Conservation (phyloP, 805 yeast species). For the Schizosaccharomyces osmophilus region DNA sequence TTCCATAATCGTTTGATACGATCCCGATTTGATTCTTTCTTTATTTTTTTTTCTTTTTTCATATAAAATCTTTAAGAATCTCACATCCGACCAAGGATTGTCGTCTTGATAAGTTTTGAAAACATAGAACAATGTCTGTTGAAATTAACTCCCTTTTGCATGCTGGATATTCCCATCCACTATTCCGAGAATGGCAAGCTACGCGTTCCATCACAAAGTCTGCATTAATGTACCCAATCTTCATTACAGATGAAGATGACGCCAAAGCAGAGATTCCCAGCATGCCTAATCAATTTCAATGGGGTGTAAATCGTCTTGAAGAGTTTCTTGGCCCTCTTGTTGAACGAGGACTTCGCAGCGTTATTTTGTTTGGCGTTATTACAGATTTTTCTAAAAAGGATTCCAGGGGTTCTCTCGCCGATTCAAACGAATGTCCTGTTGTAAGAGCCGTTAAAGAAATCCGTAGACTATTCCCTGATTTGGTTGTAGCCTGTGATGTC, state of each 20-base stretch:
- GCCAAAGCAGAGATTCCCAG: conserved; percentile 54
- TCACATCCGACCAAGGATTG: too few species aligned
- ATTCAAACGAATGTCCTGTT: conserved; percentile 90
- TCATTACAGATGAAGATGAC: conserved; percentile 56
- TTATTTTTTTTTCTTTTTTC: too few species aligned
- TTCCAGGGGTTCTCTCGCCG: conserved; percentile 65
- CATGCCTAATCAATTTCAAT: conserved; percentile 57
- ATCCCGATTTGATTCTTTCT: too few species aligned
- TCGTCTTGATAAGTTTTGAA: too few species aligned
- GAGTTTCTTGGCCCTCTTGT: conserved; percentile 50
- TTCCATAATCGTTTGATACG: too few species aligned
- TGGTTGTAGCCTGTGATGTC: conserved; percentile 79
- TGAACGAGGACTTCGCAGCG: conserved; percentile 60
- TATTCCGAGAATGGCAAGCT: conserved; percentile 74
- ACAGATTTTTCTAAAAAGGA: conserved; percentile 55
- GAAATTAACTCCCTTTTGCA: conserved; percentile 37
- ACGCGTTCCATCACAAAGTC: conserved; percentile 54
- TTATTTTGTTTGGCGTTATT: conserved; percentile 81
- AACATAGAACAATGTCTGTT: neutral
- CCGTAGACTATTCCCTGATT: conserved; percentile 43
- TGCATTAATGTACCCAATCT: conserved; percentile 63
- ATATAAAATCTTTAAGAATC: too few species aligned
- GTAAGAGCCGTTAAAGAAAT: conserved; percentile 51
- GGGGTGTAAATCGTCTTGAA: conserved; percentile 56
- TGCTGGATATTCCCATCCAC: conserved; percentile 85